Conservation (phyloP, 2,329 filamentous ascomycete genomes). For the Alternaria angustiovoidea region DNA sequence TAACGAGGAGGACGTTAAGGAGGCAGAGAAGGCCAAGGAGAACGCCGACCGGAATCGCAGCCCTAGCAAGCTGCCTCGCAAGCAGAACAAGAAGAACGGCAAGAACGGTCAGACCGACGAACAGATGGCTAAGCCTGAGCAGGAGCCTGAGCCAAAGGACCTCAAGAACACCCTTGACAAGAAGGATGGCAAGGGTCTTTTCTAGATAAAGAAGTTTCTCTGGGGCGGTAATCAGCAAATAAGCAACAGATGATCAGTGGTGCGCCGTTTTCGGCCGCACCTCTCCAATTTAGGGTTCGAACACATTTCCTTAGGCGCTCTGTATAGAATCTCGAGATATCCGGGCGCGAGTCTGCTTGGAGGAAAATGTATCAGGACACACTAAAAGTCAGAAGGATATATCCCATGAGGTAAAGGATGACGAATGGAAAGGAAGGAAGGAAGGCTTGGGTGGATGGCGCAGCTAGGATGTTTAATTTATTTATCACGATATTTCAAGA, state of each 20-base stretch:
- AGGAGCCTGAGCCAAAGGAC: constrained; percentile 37
- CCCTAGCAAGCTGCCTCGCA: constrained; percentile 13
- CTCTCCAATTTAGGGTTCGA: neutral
- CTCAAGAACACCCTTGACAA: constrained; percentile 32
- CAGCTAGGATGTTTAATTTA: neutral
- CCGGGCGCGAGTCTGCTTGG: neutral
- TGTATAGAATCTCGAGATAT: constrained; percentile 1
- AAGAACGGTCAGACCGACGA: constrained; percentile 26
- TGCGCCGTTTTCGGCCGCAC: neutral
- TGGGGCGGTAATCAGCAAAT: neutral
- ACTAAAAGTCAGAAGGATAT: neutral
- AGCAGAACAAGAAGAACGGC: constrained; percentile 23
- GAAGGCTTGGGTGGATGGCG: neutral
- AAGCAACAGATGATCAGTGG: neutral
- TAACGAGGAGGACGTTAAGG: constrained; percentile 17
- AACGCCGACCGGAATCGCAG: constrained; percentile 9
- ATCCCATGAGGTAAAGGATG: neutral
- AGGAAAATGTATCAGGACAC: neutral
- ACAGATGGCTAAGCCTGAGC: constrained; percentile 23
- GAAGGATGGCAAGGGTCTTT: constrained; percentile 30
- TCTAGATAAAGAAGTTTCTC: constrained; percentile 13
- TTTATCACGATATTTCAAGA: neutral
- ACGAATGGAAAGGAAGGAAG: neutral
- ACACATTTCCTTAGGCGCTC: neutral
- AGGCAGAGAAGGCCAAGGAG: constrained; percentile 24